Evolutionary conservation across 1,139 yeast species (phyloP).

Genomic region (Candida sp.): DNA sequence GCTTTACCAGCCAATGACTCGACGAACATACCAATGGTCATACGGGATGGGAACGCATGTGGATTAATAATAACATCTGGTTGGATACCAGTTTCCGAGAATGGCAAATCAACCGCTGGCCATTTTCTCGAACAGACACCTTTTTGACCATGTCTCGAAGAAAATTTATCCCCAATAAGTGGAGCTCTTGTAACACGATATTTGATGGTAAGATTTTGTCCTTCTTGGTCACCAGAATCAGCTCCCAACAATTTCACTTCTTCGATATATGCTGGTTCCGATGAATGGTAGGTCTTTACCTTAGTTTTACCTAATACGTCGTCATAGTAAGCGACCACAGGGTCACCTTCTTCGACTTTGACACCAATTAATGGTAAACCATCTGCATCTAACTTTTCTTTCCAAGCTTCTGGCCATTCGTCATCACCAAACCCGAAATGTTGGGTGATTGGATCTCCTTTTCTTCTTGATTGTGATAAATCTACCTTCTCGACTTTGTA

Average conservation of each 20-base stretch:
- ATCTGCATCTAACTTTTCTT: slow-evolving; percentile 81
- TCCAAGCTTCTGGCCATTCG: slow-evolving; percentile 91
- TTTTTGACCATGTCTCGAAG: slow-evolving; percentile 98
- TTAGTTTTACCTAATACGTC: slow-evolving; percentile 90
- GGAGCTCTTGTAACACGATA: slow-evolving; percentile 92
- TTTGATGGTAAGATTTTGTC: slow-evolving; percentile 84
- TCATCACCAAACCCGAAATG: slow-evolving; percentile 95
- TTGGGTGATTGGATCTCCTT: slow-evolving; percentile 94
- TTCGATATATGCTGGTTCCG: slow-evolving; percentile 93
- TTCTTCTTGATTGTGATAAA: slow-evolving; percentile 69
- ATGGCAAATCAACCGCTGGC: slow-evolving; percentile 98
- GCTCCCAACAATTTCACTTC: slow-evolving; percentile 93
- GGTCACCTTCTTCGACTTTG: slow-evolving; percentile 92
- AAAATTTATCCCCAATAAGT: slow-evolving; percentile 95
- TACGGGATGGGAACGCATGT: slow-evolving; percentile 99
- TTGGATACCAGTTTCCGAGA: slow-evolving; percentile 91
- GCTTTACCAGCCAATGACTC: slow-evolving; percentile 98
- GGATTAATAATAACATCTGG: slow-evolving; percentile 98
- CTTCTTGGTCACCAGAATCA: slow-evolving; percentile 72
- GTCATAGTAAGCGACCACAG: slow-evolving; percentile 89
- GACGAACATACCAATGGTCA: slow-evolving; percentile 99
- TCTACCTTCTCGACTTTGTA: slow-evolving; percentile 94
- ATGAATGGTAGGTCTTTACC: slow-evolving; percentile 88
- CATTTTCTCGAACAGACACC: slow-evolving; percentile 99
- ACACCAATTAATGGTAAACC: slow-evolving; percentile 93